Evolutionary conservation across 2,329 filamentous ascomycete genomes (phyloP).

Genomic region (Scytalidium sp.): DNA sequence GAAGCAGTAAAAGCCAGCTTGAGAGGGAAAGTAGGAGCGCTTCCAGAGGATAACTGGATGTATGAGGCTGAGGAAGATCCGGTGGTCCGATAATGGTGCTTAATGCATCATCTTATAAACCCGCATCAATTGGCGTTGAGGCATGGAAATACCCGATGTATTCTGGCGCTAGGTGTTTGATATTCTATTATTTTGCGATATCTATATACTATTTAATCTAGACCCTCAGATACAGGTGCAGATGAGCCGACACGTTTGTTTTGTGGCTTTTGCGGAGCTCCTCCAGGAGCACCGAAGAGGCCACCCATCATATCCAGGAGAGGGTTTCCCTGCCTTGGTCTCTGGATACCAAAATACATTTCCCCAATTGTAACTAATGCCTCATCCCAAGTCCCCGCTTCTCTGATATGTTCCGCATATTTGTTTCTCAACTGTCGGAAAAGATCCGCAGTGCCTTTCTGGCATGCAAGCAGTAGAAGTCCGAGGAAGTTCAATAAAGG

Average conservation of each 20-base stretch:
- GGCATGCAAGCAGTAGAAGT: slow-evolving; percentile 77
- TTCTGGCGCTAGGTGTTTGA: slow-evolving; percentile 8
- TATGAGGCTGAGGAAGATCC: slow-evolving; percentile 56
- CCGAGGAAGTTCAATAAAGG: slow-evolving; percentile 95
- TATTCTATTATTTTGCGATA: slow-evolving; percentile 12
- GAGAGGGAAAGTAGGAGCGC: slow-evolving; percentile 65
- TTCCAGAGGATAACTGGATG: slow-evolving; percentile 90
- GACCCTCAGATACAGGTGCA: slow-evolving; percentile 53
- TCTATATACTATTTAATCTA: slow-evolving; percentile 45
- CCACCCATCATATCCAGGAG: slow-evolving; percentile 98
- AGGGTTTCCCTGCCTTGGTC: slow-evolving; percentile 86
- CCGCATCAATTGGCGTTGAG: slow-evolving; percentile 11
- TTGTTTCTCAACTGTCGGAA: slow-evolving; percentile 80
- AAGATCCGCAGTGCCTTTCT: slow-evolving; percentile 71
- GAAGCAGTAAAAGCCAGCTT: slow-evolving; percentile 68
- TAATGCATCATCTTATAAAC: neutral
- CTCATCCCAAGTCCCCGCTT: slow-evolving; percentile 76
- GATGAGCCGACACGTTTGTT: slow-evolving; percentile 32
- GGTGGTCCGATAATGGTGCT: slow-evolving; percentile 10
- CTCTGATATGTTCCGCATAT: slow-evolving; percentile 75
- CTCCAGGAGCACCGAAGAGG: slow-evolving; percentile 77
- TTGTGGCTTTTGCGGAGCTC: slow-evolving; percentile 35
- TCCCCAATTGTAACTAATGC: slow-evolving; percentile 84
- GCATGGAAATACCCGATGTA: slow-evolving; percentile 25
- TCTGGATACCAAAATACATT: slow-evolving; percentile 93